Evolutionary conservation across 129 eudicot species (phyloP), one percentile per base, ranked within the genome.

Genomic region (Glebionis coronaria): DNA sequence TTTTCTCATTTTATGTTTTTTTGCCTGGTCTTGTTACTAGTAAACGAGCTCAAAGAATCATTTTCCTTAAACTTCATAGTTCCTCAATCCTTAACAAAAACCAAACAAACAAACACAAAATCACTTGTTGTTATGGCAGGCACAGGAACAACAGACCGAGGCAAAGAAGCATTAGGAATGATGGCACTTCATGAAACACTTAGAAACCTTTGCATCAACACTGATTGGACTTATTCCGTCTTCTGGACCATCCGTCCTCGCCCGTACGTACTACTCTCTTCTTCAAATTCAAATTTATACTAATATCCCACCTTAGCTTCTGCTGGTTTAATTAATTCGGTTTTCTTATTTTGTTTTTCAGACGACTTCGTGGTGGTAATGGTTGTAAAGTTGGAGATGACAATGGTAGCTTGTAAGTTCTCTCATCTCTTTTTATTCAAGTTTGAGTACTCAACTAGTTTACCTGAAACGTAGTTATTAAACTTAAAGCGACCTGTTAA

Each of bases 211-310:
- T 90, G 97, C 73, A 81, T 90, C 62, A 90, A 81, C 78, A 73
- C 97, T 46, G 97, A 90, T 67, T 90, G 97, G 97, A 90, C 92
- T 72, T 90, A 87, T 70, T 90, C 97, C 23, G 97, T 90, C 71
- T 90, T 90, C 83, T 90, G 97, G 97, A 90, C 97, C 79, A 90
- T 87, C 58, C 87, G 97, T 16, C 97, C 97, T 69, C 95, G 97
- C 73, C 97, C 92, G 97, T 90, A 29, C 92, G 97, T 90, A 29
- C 15, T n/a, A 9, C 21, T 54, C 46, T 9, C 38, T 35, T 69
- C 18, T 14, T 44, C 15, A 44, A 14, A 46, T 51, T 27, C 25
- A 10, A 72, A 55, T 16, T 12, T 0, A 40, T 21, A 14, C 11
- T 20, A 4, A 29, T 29, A 49, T 61, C 61, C 61, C 13, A 14